Conservation (phyloP, 352 stramenopile genomes). For the Globisporangium alternatum region DNA sequence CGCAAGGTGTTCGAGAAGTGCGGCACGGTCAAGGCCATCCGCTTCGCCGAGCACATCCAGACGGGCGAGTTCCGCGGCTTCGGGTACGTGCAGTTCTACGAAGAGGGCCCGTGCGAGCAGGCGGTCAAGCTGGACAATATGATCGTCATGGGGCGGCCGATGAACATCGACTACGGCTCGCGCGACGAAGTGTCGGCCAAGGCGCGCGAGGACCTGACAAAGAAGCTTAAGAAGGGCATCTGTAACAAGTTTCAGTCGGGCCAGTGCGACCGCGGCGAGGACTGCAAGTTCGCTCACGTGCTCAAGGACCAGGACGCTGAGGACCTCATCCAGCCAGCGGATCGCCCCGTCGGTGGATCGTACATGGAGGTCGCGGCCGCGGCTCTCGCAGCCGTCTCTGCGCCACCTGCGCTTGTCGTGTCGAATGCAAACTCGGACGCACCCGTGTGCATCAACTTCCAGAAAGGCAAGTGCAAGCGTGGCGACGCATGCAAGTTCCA, state of each 20-base stretch:
- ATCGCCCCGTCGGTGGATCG: conserved; percentile 24
- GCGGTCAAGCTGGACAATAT: conserved; percentile 79
- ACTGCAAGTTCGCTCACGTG: conserved; percentile 74
- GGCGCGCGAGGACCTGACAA: conserved; percentile 66
- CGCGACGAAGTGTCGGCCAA: conserved; percentile 66
- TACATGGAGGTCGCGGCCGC: conserved; percentile 24
- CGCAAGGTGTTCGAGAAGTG: conserved; percentile 79
- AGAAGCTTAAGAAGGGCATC: conserved; percentile 75
- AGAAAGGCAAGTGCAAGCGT: conserved; percentile 74
- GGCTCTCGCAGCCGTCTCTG: neutral
- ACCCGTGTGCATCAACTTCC: conserved; percentile 69
- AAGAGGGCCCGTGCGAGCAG: conserved; percentile 79
- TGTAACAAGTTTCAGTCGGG: conserved; percentile 72
- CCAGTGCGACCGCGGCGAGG: conserved; percentile 54
- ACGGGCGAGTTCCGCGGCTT: conserved; percentile 86
- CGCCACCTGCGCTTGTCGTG: conserved; percentile 4
- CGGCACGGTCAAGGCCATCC: conserved; percentile 75
- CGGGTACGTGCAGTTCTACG: conserved; percentile 93
- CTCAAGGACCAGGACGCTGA: conserved; percentile 55
- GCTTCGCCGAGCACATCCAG: conserved; percentile 83
- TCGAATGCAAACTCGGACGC: conserved; percentile 40
- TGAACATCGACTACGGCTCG: conserved; percentile 79
- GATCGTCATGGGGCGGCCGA: conserved; percentile 80
- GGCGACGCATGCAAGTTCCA: conserved; percentile 54
- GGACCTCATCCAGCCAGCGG: conserved; percentile 36